These are phyloP conservation scores for Starmerella potacharoeniae DNA, from an alignment of 805 yeast species.

Conservation along the genomic window DNA sequence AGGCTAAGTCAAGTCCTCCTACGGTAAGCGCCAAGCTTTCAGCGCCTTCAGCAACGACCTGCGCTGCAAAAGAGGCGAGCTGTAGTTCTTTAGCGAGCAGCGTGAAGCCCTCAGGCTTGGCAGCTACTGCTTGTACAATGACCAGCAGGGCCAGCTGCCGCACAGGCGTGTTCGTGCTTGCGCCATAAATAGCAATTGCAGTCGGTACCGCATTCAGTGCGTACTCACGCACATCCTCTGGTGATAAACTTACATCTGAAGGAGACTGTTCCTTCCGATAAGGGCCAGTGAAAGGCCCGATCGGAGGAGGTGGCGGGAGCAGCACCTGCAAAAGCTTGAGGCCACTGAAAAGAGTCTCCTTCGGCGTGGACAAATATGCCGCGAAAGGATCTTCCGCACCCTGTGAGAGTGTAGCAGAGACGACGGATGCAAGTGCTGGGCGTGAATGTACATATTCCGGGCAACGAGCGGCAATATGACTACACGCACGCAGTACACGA, in stretches of 20 bases:
- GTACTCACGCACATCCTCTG: slow-evolving; percentile 3
- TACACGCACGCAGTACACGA: slow-evolving; percentile 14
- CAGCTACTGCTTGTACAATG: slow-evolving; percentile 21
- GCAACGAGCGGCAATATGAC: slow-evolving; percentile 8
- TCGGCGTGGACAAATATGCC: slow-evolving; percentile 14
- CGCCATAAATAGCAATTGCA: slow-evolving; percentile 14
- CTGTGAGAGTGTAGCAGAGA: slow-evolving; percentile 13
- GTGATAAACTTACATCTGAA: background rate
- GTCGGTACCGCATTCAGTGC: slow-evolving; percentile 7
- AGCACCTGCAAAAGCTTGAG: slow-evolving; percentile 14
- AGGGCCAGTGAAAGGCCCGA: slow-evolving; percentile 15
- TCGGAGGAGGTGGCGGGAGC: slow-evolving; percentile 14
- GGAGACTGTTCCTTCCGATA: slow-evolving; percentile 4
- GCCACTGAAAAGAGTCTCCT: slow-evolving; percentile 15
- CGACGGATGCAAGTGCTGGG: slow-evolving; percentile 7
- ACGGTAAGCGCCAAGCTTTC: slow-evolving; percentile 9
- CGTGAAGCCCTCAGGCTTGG: slow-evolving; percentile 1
- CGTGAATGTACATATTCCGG: slow-evolving; percentile 10
- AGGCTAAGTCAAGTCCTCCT: slow-evolving; percentile 19
- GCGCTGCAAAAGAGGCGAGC: slow-evolving; percentile 11
- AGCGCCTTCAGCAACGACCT: slow-evolving; percentile 15
- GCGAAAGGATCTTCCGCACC: slow-evolving; percentile 5
- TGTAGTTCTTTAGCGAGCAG: slow-evolving; percentile 5
- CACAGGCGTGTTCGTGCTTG: slow-evolving; percentile 13
- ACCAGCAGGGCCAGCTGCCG: slow-evolving; percentile 17